Conservation (phyloP, 2,329 filamentous ascomycete species). For the Byssochlamys sp. region DNA sequence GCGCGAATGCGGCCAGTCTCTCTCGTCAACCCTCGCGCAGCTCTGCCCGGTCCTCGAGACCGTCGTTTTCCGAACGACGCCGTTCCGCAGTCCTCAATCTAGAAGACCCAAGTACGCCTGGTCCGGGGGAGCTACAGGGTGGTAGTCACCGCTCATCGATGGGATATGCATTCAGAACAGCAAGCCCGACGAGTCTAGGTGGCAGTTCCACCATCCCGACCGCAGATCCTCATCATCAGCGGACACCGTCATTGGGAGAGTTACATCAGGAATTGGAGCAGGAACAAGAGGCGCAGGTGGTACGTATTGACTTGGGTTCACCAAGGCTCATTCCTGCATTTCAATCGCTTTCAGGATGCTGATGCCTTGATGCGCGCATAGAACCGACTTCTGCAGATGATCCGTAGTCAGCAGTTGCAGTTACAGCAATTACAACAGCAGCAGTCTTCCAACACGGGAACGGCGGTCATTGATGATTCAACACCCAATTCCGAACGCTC, state of each 20-base stretch:
- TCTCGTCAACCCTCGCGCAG: slow-evolving; percentile 34
- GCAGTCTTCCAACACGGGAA: slow-evolving; percentile 13
- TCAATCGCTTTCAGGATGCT: slow-evolving; percentile 2
- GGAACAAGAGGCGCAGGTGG: slow-evolving; percentile 44
- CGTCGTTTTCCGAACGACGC: slow-evolving; percentile 33
- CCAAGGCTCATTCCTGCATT: neutral
- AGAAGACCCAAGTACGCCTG: slow-evolving; percentile 28
- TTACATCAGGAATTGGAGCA: slow-evolving; percentile 43
- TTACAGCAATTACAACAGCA: slow-evolving; percentile 30
- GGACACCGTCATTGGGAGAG: slow-evolving; percentile 40
- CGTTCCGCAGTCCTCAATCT: slow-evolving; percentile 33
- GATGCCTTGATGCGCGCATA: slow-evolving; percentile 11
- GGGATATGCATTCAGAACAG: slow-evolving; percentile 29
- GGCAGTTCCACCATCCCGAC: slow-evolving; percentile 34
- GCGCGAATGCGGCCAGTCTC: slow-evolving; percentile 67
- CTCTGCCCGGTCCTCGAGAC: slow-evolving; percentile 24
- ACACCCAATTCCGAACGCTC: slow-evolving; percentile 36
- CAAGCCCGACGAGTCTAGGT: slow-evolving; percentile 35
- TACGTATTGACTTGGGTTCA: slow-evolving; percentile 15
- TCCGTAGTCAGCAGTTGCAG: slow-evolving; percentile 39
- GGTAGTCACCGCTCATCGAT: slow-evolving; percentile 31
- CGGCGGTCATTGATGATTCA: slow-evolving; percentile 33
- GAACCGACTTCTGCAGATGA: slow-evolving; percentile 43
- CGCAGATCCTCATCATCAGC: slow-evolving; percentile 40
- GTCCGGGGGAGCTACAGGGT: slow-evolving; percentile 27